Evolutionary conservation across 2,329 filamentous ascomycete species (phyloP), one percentile per base, ranked within the genome.

Genomic region (Geosmithia morbida): DNA sequence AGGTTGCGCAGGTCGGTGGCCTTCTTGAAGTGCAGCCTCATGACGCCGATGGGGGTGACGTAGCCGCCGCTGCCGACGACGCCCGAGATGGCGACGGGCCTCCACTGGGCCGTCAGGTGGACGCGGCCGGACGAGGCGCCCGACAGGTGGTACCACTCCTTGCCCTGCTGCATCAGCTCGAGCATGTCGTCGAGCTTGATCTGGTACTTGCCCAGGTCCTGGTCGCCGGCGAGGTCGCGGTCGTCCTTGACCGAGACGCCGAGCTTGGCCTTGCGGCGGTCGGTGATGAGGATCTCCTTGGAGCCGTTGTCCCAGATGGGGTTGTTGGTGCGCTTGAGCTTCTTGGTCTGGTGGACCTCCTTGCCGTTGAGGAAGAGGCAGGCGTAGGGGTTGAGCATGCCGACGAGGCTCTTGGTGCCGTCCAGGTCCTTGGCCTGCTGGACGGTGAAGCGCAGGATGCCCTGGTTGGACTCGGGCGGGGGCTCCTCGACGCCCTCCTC

Each of bases 391-490:
- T 88, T 97, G 44, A 98, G 81, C 52, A 83, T 75, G 29, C 92
- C 92, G 50, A 97, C 81, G 59, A 98, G 68, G 65, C 88, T 95
- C 80, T 92, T 96, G 53, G 79, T 85, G 46, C 83, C 83, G 58
- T 98, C 92, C 30, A 98, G 75, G 56, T 97, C 90, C 70, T 98
- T 98, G 54, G 89, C 90, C 65, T 95, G 90, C 61, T 96, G 89
- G 46, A 98, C 78, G 0, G 85, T 94, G 64, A 96, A 95, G 51
- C 87, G 83, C 52, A 89, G 79, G 60, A 98, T 95, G 70, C 92
- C 94, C 18, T 90, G 94, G 59, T 90, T 90, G 16, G 87, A 83
- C 56, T 95, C 88, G 22, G 90, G 90, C 1, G 86, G 78, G 2
- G 89, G 86, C 55, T 87, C 83, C 43, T 77, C 68, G 51, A 79